Conservation (phyloP, 345 rosid species). For the Brassica rapa region DNA sequence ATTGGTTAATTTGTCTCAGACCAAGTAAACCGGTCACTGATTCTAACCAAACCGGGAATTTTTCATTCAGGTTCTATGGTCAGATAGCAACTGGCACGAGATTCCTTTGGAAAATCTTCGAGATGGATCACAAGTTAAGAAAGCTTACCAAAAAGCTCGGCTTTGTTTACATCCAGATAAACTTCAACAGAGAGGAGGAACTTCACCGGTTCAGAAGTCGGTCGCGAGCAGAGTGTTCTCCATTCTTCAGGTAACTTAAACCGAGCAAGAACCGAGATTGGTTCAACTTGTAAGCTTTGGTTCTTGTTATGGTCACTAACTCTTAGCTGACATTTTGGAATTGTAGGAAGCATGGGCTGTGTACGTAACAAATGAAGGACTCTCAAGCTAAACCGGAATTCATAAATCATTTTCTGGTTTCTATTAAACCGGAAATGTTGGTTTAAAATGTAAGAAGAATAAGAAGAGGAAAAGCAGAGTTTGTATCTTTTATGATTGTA, state of each 20-base stretch:
- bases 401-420: neutral
- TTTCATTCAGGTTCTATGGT: conserved; percentile 68
- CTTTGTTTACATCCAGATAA: conserved; percentile 95
- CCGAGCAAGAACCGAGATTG: neutral
- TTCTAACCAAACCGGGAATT: conserved; percentile 2
- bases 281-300: neutral
- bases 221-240: conserved; percentile 73
- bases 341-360: conserved; percentile 78
- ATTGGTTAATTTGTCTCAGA: neutral
- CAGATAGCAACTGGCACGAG: conserved; percentile 70
- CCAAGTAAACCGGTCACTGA: conserved; percentile 1
- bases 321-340: neutral
- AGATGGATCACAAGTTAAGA: conserved; percentile 78
- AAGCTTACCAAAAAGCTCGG: conserved; percentile 91
- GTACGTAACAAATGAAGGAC: conserved; percentile 55
- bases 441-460: conserved; percentile 22
- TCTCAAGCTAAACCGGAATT: conserved; percentile 40
- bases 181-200: conserved; percentile 82
- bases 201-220: conserved; percentile 63
- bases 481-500: conserved; percentile 8
- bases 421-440: neutral
- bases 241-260: conserved; percentile 70
- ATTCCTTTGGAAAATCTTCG: conserved; percentile 56
- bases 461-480: neutral
- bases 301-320: conserved; percentile 13